Base-by-base conservation (phyloP, 2,329 filamentous ascomycete species). In the Penicillium nordicum region DNA sequence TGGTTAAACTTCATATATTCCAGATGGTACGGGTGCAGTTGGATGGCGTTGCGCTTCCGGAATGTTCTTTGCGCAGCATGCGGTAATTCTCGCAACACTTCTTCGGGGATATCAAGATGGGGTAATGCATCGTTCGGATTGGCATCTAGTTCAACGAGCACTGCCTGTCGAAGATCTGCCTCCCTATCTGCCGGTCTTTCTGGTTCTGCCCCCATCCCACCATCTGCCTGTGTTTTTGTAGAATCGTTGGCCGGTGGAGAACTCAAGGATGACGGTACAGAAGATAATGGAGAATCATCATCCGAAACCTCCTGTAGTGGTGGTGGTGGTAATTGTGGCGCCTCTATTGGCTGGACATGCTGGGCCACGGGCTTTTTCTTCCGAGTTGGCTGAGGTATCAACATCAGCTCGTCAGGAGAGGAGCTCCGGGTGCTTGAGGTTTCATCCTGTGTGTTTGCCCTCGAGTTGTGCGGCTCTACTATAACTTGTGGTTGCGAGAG, bases 21-120 rank as follows among this genome's bases (percentile, higher is more conserved):
- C 16, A 79, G 61, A 0, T 74, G 64, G 55, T 80, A 81, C 2
- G 79, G 79, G 58, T 80, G 76, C 29, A 79, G 58, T 53, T 81
- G 79, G 47, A 79, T 79, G 8, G 76, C 73, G 60, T 78, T 79
- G 38, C 78, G 74, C 53, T 77, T 70, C 50, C 79, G 70, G 23
- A 80, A 64, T 4, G 65, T 67, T 54, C 74, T 69, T 56, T 69
- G 66, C n/a, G 53, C 47, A 16, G 68, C 68, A 32, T 63, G 67
- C 29, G 60, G 56, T 32, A 68, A 27, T 54, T 72, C 63, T 27
- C 51, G 61, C 44, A 71, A 29, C 18, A 72, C 49, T 10, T 71
- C 67, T 12, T 69, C 65, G 0, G 66, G 61, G 11, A 72, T 63
- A 14, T 72, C 67, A 10, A 67, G 49, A 11, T 63, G 49, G 7